Evolutionary conservation across 1,284 basidiomycete species (phyloP).

Genomic region (Porphyrellus sp.): DNA sequence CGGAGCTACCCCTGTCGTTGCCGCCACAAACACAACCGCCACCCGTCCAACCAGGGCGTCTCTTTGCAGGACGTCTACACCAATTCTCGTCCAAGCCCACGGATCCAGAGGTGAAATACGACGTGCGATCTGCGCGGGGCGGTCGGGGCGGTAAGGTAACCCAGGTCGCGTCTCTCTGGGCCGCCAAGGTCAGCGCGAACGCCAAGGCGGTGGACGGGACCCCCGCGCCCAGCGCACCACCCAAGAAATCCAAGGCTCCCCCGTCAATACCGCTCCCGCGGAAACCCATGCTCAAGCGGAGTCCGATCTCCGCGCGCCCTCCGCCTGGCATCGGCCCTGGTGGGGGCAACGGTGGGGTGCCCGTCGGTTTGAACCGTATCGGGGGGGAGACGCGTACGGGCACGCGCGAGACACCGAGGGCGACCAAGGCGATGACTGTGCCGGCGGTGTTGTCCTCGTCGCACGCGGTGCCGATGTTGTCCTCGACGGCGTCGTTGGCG

Average conservation of each 20-base stretch:
- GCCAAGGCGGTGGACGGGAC: background rate
- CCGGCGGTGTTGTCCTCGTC: slow-evolving; percentile 68
- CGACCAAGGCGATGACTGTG: slow-evolving; percentile 40
- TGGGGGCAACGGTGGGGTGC: background rate
- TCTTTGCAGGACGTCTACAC: slow-evolving; percentile 28
- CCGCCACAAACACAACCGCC: background rate
- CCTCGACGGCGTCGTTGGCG: slow-evolving; percentile 70
- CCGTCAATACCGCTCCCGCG: slow-evolving; percentile 8
- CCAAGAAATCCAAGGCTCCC: slow-evolving; percentile 12
- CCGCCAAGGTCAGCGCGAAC: slow-evolving; percentile 38
- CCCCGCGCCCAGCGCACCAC: background rate
- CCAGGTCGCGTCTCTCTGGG: slow-evolving; percentile 72
- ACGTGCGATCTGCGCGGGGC: slow-evolving; percentile 72
- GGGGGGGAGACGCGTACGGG: background rate
- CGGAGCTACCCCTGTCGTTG: background rate
- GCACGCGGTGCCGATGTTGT: slow-evolving; percentile 64
- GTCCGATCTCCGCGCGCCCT: slow-evolving; percentile 7
- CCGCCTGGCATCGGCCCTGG: background rate
- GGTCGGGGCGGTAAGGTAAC: slow-evolving; percentile 75
- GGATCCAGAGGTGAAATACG: slow-evolving; percentile 60
- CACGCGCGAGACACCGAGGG: slow-evolving; percentile 20
- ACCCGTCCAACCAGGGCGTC: background rate
- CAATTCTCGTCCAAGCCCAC: slow-evolving; percentile 36
- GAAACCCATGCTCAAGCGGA: slow-evolving; percentile 17
- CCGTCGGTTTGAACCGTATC: background rate